Conservation (phyloP, 1,284 basidiomycete species). For the Austroboletus novae-zelandiae region DNA sequence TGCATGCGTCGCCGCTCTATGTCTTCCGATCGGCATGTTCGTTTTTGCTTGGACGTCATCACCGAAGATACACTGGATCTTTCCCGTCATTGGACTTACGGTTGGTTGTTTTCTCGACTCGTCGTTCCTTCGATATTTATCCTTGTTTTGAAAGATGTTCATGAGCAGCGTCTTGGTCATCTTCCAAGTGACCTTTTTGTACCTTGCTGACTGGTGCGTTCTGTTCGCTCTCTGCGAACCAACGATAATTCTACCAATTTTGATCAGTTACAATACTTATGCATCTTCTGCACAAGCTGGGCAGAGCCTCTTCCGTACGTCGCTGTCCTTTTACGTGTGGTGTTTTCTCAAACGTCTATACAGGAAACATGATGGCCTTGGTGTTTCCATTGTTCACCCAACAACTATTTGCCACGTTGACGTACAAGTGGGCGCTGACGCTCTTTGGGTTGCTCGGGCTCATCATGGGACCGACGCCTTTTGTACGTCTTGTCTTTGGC, state of each 20-base stretch:
- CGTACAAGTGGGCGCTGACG: slow-evolving; percentile 70
- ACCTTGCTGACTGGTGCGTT: slow-evolving; percentile 68
- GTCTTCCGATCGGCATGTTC: slow-evolving; percentile 54
- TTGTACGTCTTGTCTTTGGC: slow-evolving; percentile 38
- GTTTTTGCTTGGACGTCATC: slow-evolving; percentile 45
- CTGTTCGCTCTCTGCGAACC: not conserved
- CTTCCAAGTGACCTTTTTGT: slow-evolving; percentile 64
- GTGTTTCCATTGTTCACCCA: slow-evolving; percentile 63
- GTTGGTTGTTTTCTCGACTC: slow-evolving; percentile 23
- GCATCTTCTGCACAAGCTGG: slow-evolving; percentile 77
- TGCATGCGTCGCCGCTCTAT: slow-evolving; percentile 50
- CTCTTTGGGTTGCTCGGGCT: slow-evolving; percentile 60
- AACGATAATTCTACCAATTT: not conserved
- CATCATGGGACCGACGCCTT: slow-evolving; percentile 64
- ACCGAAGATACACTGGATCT: slow-evolving; percentile 40
- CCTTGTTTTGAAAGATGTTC: slow-evolving; percentile 39
- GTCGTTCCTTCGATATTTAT: not conserved
- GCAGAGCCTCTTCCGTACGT: slow-evolving; percentile 64
- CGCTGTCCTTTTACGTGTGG: not conserved
- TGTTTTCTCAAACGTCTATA: not conserved
- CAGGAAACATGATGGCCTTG: slow-evolving; percentile 56
- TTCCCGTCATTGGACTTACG: slow-evolving; percentile 40
- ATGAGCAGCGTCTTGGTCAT: slow-evolving; percentile 57
- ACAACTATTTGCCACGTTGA: slow-evolving; percentile 57
- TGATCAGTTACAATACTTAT: slow-evolving; percentile 60